phyloP scores from a whole-genome alignment of 352 stramenopile species.

The Blastocystis sp. region DNA sequence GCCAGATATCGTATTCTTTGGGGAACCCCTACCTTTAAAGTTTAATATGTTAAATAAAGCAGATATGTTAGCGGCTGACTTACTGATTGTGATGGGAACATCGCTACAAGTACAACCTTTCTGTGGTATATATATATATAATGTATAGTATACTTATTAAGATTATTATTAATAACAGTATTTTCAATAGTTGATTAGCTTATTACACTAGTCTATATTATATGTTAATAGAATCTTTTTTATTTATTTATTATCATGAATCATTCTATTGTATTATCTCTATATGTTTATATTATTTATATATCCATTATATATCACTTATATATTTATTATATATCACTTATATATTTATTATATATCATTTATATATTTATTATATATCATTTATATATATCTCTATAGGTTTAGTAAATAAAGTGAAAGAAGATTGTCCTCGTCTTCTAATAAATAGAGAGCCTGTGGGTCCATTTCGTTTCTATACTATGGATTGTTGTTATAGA shows the following conservation, averaged over 20 bases:
- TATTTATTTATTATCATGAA: too few species aligned
- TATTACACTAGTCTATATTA: too few species aligned
- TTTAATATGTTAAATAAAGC: constrained; percentile 58
- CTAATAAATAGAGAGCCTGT: constrained; percentile 68
- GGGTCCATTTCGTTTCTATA: constrained; percentile 41
- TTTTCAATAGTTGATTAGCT: too few species aligned
- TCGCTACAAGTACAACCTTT: constrained; percentile 82
- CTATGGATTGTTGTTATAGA: constrained; percentile 47
- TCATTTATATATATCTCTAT: too few species aligned
- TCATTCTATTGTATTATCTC: too few species aligned
- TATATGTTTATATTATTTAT: too few species aligned
- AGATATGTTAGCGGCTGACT: constrained; percentile 63
- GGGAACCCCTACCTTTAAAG: constrained; percentile 64
- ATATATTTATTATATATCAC: too few species aligned
- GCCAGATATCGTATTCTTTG: constrained; percentile 88
- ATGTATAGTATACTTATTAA: neutral
- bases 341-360: too few species aligned
- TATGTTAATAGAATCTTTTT: too few species aligned
- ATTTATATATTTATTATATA: too few species aligned
- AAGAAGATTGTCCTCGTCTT: constrained; percentile 56
- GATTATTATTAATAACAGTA: too few species aligned
- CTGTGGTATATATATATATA: constrained; percentile 43
- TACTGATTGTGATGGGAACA: constrained; percentile 89
- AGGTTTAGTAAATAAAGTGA: constrained; percentile 58
- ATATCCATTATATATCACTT: too few species aligned